These are phyloP conservation scores for Ligustrum vulgare DNA, from an alignment of 257 asterid species.

Conservation along the genomic window DNA sequence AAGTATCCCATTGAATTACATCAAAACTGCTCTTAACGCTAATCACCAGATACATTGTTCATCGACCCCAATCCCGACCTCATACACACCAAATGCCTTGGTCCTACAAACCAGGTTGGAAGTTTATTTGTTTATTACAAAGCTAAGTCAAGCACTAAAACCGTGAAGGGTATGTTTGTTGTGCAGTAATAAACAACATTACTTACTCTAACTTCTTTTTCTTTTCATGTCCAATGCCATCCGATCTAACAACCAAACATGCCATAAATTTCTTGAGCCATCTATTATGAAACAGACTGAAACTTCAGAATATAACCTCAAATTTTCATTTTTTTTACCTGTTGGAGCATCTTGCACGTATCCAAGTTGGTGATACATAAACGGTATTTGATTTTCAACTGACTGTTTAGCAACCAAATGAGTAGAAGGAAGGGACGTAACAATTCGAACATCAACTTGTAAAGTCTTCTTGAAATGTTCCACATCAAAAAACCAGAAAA, in stretches of 20 bases:
- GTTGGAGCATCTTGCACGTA: constrained; percentile 52
- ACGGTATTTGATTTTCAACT: constrained; percentile 53
- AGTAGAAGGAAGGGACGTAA: constrained; percentile 57
- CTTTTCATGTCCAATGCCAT: not conserved
- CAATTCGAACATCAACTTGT: constrained; percentile 56
- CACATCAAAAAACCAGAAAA: constrained; percentile 61
- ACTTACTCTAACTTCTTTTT: not conserved
- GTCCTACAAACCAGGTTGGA: no score
- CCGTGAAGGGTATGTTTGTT: not conserved
- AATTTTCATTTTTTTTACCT: constrained; percentile 33
- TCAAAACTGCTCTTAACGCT: no score
- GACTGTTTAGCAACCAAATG: constrained; percentile 56
- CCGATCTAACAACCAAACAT: not conserved
- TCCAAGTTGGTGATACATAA: constrained; percentile 59
- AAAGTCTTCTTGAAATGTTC: constrained; percentile 65
- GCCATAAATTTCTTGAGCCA: no score
- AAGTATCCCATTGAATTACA: no score
- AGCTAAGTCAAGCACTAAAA: no score
- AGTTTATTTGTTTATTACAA: no score
- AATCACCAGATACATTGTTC: no score
- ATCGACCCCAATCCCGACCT: no score
- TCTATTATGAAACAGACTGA: no score
- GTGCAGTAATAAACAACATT: not conserved
- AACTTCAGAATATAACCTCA: not conserved
- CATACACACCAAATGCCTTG: no score